Evolutionary conservation across 1,139 yeast genomes (phyloP), one percentile per base, ranked within the genome.

Genomic region (Pneumocystis oryctolagi): DNA sequence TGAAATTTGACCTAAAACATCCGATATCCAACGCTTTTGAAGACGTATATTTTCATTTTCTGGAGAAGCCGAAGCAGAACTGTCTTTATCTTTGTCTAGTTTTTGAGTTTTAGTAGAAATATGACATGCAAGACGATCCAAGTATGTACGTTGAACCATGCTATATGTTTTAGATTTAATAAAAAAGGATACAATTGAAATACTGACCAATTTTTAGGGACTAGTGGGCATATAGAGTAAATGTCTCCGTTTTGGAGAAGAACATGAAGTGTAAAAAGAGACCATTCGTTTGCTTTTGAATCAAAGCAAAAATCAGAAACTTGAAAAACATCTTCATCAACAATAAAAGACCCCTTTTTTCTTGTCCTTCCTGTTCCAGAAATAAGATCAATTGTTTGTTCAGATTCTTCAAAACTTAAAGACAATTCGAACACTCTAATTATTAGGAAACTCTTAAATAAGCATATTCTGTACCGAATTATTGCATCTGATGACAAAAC

Each of bases 211-310:
- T 59, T 47, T 9, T 12, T 35, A 3, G 65, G 65, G 30, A 62
- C 56, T 20, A 64, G 18, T n/a, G 65, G 65, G 5, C 60, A 60
- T 35, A 60, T 57, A 4, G 60, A 57, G 25, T 53, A 32, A 14
- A 64, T 40, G 25, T 64, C 65, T 5, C 65, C 65, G 30, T 40
- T 62, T 18, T 20, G 25, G 59, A 60, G 31, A 12, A 64, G 56
- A 30, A 56, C 39, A 28, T 60, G 61, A 57, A 64, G 58, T 9
- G 65, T 42, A 32, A 62, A 60, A 4, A 42, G 20, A 25, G 60
- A 39, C 65, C 65, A 64, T 16, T 63, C 65, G 32, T 64, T 62
- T 12, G 62, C 64, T 6, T 58, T 63, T n/a, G 35, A 18, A 18
- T 64, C 65, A 60, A 64, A 64, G 35, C 61, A 39, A 53, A 61